Conservation (phyloP, 176 grass and related monocot species). For the Triticum timopheevii region DNA sequence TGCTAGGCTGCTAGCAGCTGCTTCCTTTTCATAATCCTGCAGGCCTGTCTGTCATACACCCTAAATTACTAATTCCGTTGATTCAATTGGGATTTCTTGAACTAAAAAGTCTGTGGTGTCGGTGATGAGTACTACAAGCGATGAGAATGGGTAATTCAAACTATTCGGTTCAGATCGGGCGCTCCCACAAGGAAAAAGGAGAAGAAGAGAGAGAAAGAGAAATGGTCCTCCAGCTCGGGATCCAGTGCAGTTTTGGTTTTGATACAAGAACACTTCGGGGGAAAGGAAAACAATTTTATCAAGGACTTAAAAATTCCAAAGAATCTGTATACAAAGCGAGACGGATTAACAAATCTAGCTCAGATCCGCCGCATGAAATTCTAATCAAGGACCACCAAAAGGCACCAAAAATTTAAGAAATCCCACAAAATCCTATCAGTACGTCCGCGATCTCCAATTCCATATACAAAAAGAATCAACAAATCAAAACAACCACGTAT, state of each 20-base stretch:
- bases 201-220: background rate
- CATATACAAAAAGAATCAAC: constrained; percentile 2
- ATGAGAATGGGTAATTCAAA: background rate
- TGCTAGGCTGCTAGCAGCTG: background rate
- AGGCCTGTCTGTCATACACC: background rate
- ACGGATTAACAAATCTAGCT: constrained; percentile 24
- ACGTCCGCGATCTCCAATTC: constrained; percentile 22
- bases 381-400: constrained; percentile 37
- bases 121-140: background rate
- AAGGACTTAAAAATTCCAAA: background rate
- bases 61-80: background rate
- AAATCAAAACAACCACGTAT: constrained; percentile 27
- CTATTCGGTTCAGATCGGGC: constrained; percentile 21
- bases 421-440: background rate
- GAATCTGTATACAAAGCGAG: background rate
- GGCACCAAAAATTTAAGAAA: background rate
- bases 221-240: constrained; percentile 4
- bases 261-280: background rate
- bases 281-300: background rate
- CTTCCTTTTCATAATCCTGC: background rate
- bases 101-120: background rate
- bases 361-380: constrained; percentile 31
- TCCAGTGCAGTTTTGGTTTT: background rate
- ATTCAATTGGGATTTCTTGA: background rate
- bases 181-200: background rate